These are phyloP conservation scores for Neurospora discreta DNA, from an alignment of 495 filamentous ascomycete genomes.

Conservation along the genomic window DNA sequence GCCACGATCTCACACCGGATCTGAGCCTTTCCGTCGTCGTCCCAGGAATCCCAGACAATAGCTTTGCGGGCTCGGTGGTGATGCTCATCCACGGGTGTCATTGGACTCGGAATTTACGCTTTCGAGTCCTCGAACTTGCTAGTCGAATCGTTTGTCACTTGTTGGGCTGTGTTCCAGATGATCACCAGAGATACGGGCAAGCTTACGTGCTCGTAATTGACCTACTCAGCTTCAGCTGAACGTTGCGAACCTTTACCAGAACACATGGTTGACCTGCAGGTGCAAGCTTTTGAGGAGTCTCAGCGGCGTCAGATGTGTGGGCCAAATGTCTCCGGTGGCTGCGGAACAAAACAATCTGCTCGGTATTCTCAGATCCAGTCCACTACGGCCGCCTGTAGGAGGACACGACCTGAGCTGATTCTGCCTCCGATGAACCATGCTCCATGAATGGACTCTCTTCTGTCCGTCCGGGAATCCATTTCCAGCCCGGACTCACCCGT, in stretches of 20 bases:
- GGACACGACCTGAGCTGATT: not conserved
- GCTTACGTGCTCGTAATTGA: not conserved
- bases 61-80: not conserved
- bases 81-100: not conserved
- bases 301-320: not conserved
- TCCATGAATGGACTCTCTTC: constrained; percentile 15
- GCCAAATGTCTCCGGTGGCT: not conserved
- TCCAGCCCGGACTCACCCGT: constrained; percentile 7
- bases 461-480: constrained; percentile 13
- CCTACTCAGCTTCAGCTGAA: not conserved
- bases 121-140: not conserved
- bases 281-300: not conserved
- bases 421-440: constrained; percentile 1
- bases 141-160: not conserved
- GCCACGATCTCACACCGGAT: constrained; percentile 5
- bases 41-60: not conserved
- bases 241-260: not conserved
- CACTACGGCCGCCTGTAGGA: not conserved
- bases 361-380: not conserved
- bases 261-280: not conserved
- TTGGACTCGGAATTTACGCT: not conserved
- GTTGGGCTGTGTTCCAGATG: not conserved
- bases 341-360: not conserved
- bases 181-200: not conserved
- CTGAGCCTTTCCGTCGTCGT: constrained; percentile 4